phyloP scores from a whole-genome alignment of 116 monocot genomes.

The Cymodocea nodosa region DNA sequence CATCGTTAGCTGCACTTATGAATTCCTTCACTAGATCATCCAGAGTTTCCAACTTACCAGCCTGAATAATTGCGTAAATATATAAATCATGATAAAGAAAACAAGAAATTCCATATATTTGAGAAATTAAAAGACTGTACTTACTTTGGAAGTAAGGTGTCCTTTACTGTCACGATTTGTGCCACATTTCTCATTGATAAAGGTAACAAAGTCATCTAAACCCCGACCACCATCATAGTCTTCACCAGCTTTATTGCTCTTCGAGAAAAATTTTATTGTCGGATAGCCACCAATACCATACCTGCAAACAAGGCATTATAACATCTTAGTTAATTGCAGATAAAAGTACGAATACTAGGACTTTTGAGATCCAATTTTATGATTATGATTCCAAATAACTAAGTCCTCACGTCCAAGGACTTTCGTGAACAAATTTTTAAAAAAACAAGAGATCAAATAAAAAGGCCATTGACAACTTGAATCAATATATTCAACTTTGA shows the following conservation, averaged over 20 bases:
- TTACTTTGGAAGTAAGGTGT: constrained; percentile 69
- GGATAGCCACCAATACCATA: constrained; percentile 92
- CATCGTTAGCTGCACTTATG: constrained; percentile 34
- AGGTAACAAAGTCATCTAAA: constrained; percentile 67
- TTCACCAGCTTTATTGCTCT: constrained; percentile 85
- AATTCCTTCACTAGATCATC: constrained; percentile 77
- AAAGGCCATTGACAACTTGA: too few relatives aligned
- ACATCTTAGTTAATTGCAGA: background rate
- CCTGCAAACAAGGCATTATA: constrained; percentile 19
- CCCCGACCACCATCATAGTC: constrained; percentile 79
- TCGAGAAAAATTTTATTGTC: constrained; percentile 90
- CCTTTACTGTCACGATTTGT: constrained; percentile 75
- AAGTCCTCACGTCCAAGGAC: too few relatives aligned
- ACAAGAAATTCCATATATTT: background rate
- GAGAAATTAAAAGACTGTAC: constrained; percentile 6
- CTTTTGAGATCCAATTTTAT: too few relatives aligned
- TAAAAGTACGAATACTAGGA: too few relatives aligned
- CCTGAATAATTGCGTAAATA: constrained; percentile 26
- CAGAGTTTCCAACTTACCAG: constrained; percentile 56
- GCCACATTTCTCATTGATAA: constrained; percentile 83
- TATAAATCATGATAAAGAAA: background rate
- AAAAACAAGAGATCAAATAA: too few relatives aligned
- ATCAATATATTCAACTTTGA: too few relatives aligned
- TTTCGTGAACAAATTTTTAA: too few relatives aligned
- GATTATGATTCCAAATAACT: too few relatives aligned